phyloP scores from a whole-genome alignment of 2,329 filamentous ascomycete genomes.

The Xylaria sp. region DNA sequence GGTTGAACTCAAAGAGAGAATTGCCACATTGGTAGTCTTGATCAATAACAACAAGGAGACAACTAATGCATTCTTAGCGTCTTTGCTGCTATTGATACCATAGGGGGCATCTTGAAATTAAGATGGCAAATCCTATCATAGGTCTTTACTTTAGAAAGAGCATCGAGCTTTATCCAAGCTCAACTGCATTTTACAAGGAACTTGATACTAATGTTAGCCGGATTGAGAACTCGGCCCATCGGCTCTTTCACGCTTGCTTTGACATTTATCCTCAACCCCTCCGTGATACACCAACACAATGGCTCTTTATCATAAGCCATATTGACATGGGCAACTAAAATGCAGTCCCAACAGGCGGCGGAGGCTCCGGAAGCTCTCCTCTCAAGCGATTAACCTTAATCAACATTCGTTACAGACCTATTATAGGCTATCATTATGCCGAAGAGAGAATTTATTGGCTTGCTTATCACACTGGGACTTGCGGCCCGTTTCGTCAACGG shows the following conservation, averaged over 20 bases:
- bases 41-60: conserved; percentile 11
- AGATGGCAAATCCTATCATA: conserved; percentile 17
- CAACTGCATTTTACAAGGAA: conserved; percentile 13
- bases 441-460: conserved; percentile 41
- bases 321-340: conserved; percentile 41
- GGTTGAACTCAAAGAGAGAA: not conserved
- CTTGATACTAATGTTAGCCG: conserved; percentile 33
- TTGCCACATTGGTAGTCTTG: conserved; percentile 1
- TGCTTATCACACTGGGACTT: conserved; percentile 43
- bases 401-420: conserved; percentile 36
- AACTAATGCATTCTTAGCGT: conserved; percentile 26
- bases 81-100: conserved; percentile 18
- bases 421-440: conserved; percentile 42
- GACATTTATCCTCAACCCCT: conserved; percentile 39
- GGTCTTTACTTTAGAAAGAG: conserved; percentile 13
- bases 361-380: conserved; percentile 12
- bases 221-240: conserved; percentile 41
- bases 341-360: conserved; percentile 4
- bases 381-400: conserved; percentile 35
- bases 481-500: conserved; percentile 40
- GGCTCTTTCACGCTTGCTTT: conserved; percentile 43
- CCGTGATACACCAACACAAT: conserved; percentile 41
- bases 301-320: conserved; percentile 44
- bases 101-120: conserved; percentile 16
- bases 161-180: conserved; percentile 27